Evolutionary conservation across 352 stramenopile genomes (phyloP).

Genomic region (Phytophthora cryptogea): DNA sequence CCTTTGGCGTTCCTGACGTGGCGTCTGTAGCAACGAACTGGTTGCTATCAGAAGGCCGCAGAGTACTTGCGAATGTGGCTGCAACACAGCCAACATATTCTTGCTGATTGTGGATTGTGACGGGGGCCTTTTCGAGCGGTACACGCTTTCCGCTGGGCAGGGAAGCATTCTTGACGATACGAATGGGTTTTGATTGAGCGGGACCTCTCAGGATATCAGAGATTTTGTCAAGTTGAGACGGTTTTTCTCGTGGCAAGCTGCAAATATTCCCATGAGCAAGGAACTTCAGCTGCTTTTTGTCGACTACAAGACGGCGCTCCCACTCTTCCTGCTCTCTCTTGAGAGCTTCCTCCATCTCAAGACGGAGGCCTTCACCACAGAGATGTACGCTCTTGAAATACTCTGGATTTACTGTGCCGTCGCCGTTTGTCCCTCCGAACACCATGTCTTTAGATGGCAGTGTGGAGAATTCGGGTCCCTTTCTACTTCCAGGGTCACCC

Average conservation of each 20-base stretch:
- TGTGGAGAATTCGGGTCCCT: conserved; percentile 67
- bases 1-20: conserved; percentile 41
- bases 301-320: conserved; percentile 86
- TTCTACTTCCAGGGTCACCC: conserved; percentile 5
- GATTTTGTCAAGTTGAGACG: conserved; percentile 79
- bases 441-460: conserved; percentile 87
- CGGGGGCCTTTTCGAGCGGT: conserved; percentile 56
- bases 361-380: conserved; percentile 73
- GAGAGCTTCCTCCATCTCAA: conserved; percentile 76
- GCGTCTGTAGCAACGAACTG: conserved; percentile 46
- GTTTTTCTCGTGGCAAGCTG: conserved; percentile 49
- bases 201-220: conserved; percentile 68
- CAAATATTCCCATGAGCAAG: conserved; percentile 86
- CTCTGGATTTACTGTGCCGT: conserved; percentile 62
- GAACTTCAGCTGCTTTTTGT: conserved; percentile 86
- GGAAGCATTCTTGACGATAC: conserved; percentile 78
- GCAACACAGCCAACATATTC: conserved; percentile 58
- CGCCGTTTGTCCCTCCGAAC: conserved; percentile 85
- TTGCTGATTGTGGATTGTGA: conserved; percentile 75
- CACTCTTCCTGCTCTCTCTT: conserved; percentile 70
- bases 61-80: conserved; percentile 52
- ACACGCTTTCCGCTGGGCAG: conserved; percentile 79
- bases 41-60: conserved; percentile 41
- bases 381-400: conserved; percentile 90
- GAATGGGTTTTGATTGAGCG: conserved; percentile 62